Evolutionary conservation across 345 rosid genomes (phyloP).

Genomic region (Crucihimalaya himalaica): DNA sequence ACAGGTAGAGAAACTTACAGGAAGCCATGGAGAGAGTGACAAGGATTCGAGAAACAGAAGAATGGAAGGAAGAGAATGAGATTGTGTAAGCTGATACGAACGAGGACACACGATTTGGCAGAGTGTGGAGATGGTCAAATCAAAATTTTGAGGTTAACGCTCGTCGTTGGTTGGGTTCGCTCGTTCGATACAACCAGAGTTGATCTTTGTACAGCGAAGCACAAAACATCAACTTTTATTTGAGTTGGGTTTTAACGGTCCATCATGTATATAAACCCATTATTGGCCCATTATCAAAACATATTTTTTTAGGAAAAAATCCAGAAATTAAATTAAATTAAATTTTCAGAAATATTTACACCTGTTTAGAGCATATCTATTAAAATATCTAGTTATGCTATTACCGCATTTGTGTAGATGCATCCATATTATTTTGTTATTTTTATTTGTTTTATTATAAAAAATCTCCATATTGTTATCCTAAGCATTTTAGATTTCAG

Average conservation of each 20-base stretch:
- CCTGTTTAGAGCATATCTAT: neutral
- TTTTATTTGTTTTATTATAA: too few relatives aligned
- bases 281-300: neutral
- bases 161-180: conserved; percentile 37
- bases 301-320: neutral
- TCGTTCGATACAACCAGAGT: conserved; percentile 45
- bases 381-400: too few relatives aligned
- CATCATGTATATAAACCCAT: conserved; percentile 3
- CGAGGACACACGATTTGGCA: conserved; percentile 27
- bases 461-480: neutral
- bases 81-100: conserved; percentile 15
- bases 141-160: conserved; percentile 31
- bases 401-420: too few relatives aligned
- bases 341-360: too few relatives aligned
- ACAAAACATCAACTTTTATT: conserved; percentile 8
- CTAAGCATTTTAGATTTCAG: neutral
- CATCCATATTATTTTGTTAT: too few relatives aligned
- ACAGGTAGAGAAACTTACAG: conserved; percentile 37
- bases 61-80: conserved; percentile 5
- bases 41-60: conserved; percentile 21
- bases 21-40: conserved; percentile 43
- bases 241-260: conserved; percentile 8
- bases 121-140: conserved; percentile 20
- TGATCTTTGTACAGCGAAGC: conserved; percentile 31
- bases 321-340: neutral